Percentiles rank a stretch among this genome's conserved stretches.
Evolutionary conservation across 1,284 basidiomycete species (phyloP).

Genomic region (Cutaneotrichosporon arboriforme): DNA sequence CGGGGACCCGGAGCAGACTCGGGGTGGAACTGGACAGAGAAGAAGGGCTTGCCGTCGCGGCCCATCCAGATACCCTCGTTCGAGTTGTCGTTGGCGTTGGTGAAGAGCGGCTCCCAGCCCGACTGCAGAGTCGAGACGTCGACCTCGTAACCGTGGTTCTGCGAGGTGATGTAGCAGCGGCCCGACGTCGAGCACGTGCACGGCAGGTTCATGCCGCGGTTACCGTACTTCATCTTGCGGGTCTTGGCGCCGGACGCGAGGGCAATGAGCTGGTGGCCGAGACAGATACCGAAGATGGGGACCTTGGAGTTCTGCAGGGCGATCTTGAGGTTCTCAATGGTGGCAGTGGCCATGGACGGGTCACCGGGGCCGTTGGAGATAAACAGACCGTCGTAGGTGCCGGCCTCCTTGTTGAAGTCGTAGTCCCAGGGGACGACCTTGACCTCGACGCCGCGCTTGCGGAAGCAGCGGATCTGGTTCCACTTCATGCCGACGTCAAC

Average conservation of each 20-base stretch:
- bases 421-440: slow-evolving; percentile 98
- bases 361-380: slow-evolving; percentile 98
- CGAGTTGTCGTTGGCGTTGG: slow-evolving; percentile 93
- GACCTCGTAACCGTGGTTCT: slow-evolving; percentile 98
- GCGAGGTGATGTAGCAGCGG: slow-evolving; percentile 96
- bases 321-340: slow-evolving; percentile 65
- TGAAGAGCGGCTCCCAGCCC: slow-evolving; percentile 92
- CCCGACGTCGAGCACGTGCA: slow-evolving; percentile 92
- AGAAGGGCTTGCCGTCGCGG: slow-evolving; percentile 73
- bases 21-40: slow-evolving; percentile 99
- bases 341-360: slow-evolving; percentile 74
- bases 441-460: slow-evolving; percentile 84
- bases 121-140: slow-evolving; percentile 70
- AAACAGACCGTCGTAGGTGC: slow-evolving; percentile 92
- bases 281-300: slow-evolving; percentile 98
- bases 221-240: slow-evolving; percentile 99
- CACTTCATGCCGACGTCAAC: slow-evolving; percentile 99
- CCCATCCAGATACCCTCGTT: slow-evolving; percentile 97
- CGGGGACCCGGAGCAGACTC: slow-evolving; percentile 97
- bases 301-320: slow-evolving; percentile 68
- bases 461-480: slow-evolving; percentile 98
- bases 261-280: slow-evolving; percentile 95
- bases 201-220: slow-evolving; percentile 97
- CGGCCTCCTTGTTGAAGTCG: slow-evolving; percentile 70
- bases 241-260: slow-evolving; percentile 91